These are phyloP conservation scores for Cladophialophora chaetospira DNA, from an alignment of 2,329 filamentous ascomycete species.

Conservation along the genomic window DNA sequence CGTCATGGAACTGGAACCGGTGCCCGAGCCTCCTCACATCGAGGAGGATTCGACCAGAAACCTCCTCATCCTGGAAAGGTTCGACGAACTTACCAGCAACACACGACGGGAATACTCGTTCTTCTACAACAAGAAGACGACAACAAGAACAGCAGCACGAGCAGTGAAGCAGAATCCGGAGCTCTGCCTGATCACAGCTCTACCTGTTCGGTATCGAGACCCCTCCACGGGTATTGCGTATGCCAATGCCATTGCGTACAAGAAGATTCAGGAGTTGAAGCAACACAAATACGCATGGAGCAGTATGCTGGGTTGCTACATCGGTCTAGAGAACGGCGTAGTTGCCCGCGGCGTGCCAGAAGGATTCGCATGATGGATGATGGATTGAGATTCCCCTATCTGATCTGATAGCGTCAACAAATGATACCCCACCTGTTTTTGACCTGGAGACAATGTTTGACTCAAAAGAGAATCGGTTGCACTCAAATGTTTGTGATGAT, in stretches of 20 bases:
- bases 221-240: conserved; percentile 82
- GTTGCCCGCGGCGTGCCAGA: conserved; percentile 74
- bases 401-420: not conserved
- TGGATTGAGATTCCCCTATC: too few species aligned
- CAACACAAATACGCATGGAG: conserved; percentile 84
- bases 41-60: conserved; percentile 58
- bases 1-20: not conserved
- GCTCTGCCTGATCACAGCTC: conserved; percentile 80
- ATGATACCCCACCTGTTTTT: not conserved
- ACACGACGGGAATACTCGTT: conserved; percentile 55
- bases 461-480: too few species aligned
- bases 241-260: conserved; percentile 74
- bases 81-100: conserved; percentile 58
- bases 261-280: conserved; percentile 66
- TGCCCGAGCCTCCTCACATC: conserved; percentile 30
- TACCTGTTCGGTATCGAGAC: conserved; percentile 80
- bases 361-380: conserved; percentile 56
- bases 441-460: not conserved
- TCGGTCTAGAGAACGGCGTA: conserved; percentile 59
- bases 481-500: not conserved
- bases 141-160: conserved; percentile 45
- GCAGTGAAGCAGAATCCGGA: conserved; percentile 52
- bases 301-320: conserved; percentile 76
- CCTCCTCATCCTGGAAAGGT: conserved; percentile 61
- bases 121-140: conserved; percentile 57